Base-by-base conservation (phyloP, 768 basidiomycete species). In the Mycena rebaudengoi region DNA sequence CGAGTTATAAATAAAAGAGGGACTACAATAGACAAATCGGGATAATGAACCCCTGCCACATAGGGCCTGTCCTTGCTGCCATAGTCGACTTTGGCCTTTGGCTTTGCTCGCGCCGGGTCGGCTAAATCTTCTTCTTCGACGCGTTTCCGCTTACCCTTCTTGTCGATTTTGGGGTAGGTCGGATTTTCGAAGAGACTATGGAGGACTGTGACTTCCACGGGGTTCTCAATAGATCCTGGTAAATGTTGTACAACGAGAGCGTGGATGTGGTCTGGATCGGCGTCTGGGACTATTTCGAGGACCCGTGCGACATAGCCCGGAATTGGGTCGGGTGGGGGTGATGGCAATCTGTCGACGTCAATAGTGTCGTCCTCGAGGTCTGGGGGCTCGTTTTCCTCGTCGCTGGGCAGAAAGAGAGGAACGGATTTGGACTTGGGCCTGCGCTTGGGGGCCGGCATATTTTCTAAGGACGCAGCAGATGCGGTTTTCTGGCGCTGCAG, bases 231-330 rank as follows among this genome's bases (percentile, higher is more conserved):
- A 41, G 78, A 74, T 5, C 74, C 68, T 5, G 78, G 75, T 28
- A 83, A 71, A 63, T 84, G 77, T 43, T 80, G 70, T 35, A 80
- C 74, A 29, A 91, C 70, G 30, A 91, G 84, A 1, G 72, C 64
- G 23, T 80, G 70, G 13, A 83, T 83, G 65, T 92, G 82, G 3
- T 80, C 76, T 0, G 88, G 86, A 21, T 84, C 80, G 23, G 92
- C 89, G 67, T 92, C 90, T 0, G 92, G 92, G 13, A 92, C 73
- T 44, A 94, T 84, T 68, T 91, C 90, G 35, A 90, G 77, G 29
- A 92, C 80, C 40, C 80, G 86, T 1, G 84, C 80, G 29, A 89
- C 59, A 64, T 54, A 60, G 57, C 67, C 62, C 60, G 78, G 57
- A 54, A 68, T 26, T 26, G 73, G 72, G 25, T 74, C 72, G 10